These are phyloP conservation scores for Mytilinidion resinicola DNA, from an alignment of 495 filamentous ascomycete species.

Conservation along the genomic window DNA sequence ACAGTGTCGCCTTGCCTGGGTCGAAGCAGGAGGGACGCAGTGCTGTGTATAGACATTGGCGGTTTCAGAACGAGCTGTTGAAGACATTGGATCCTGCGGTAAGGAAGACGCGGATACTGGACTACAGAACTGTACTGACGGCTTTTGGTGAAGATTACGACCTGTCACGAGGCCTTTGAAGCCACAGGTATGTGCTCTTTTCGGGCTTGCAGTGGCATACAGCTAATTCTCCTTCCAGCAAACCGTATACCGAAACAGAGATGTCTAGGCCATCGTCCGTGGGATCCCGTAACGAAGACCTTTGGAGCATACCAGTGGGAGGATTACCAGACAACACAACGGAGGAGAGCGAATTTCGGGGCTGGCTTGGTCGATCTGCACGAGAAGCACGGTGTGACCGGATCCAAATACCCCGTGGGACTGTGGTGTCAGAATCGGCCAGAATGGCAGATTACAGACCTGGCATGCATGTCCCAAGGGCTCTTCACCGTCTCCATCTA, in stretches of 20 bases:
- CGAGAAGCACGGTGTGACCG: conserved; percentile 57
- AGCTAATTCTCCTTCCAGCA: conserved; percentile 13
- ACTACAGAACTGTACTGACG: background rate
- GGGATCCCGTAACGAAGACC: conserved; percentile 65
- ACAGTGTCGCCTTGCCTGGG: conserved; percentile 64
- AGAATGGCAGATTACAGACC: conserved; percentile 94
- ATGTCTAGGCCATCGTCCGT: conserved; percentile 78
- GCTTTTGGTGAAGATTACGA: conserved; percentile 46
- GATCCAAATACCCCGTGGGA: conserved; percentile 73
- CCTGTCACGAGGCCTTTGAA: conserved; percentile 79
- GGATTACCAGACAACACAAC: conserved; percentile 72
- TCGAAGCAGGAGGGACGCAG: conserved; percentile 66
- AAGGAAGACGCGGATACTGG: background rate
- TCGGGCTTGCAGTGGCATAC: background rate
- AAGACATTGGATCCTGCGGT: conserved; percentile 69
- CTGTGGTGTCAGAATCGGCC: conserved; percentile 94
- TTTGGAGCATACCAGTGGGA: conserved; percentile 80
- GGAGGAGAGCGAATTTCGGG: conserved; percentile 76
- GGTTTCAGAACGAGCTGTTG: conserved; percentile 62
- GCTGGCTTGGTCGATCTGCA: conserved; percentile 81
- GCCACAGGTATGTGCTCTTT: conserved; percentile 42
- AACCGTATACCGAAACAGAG: conserved; percentile 41
- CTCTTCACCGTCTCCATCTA: conserved; percentile 91
- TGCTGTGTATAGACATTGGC: conserved; percentile 77
- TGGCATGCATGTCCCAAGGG: conserved; percentile 82